Evolutionary conservation across 2,329 filamentous ascomycete species (phyloP), one percentile per base, ranked within the genome.

Genomic region (Orbilia ellipsospora): DNA sequence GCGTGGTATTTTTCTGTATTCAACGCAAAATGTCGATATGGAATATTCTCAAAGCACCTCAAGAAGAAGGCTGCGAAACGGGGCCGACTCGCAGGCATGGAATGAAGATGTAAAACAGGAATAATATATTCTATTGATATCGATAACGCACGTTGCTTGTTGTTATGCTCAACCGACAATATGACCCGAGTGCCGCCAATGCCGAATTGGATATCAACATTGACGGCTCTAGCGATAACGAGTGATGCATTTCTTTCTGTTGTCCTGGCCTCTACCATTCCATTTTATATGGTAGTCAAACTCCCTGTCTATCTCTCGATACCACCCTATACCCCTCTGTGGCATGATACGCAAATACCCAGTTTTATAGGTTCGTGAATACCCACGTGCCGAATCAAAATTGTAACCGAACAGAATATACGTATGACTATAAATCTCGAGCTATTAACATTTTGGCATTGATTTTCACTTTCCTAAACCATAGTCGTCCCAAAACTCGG

Each of bases 201-300:
- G 15, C 16, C 57, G 40, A 12, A 6, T 48, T 6, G 36, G 13
- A 8, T 55, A 61, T 55, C 50, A 20, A 55, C 13, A 45, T 40
- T 16, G 13, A 44, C 54, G 20, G 36, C 20, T 10, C 4, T 20
- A 18, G 55, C 55, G 8, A 20, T 45, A 16, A 28, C 8, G 2
- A 36, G 8, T 36, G 6, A 36, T 20, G 5, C 48, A 20, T 31
- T 51, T 1, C 2, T 40, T 36, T 8, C 57, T 2, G 26, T 36
- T 2, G 65, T 44, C 4, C 16, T 12, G 4, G 66, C 57, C 1
- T 40, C 10, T 1, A 48, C 16, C 1, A n/a, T 57, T 42, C 66
- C 66, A 42, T 57, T 63, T 20, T 70, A 70, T n/a, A 63, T 63
- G 51, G 42, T 70, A 1, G 51, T 70, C 2, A 70, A 52, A 15